Evolutionary conservation across 176 grass and related monocot genomes (phyloP).

Genomic region (Themeda triandra): DNA sequence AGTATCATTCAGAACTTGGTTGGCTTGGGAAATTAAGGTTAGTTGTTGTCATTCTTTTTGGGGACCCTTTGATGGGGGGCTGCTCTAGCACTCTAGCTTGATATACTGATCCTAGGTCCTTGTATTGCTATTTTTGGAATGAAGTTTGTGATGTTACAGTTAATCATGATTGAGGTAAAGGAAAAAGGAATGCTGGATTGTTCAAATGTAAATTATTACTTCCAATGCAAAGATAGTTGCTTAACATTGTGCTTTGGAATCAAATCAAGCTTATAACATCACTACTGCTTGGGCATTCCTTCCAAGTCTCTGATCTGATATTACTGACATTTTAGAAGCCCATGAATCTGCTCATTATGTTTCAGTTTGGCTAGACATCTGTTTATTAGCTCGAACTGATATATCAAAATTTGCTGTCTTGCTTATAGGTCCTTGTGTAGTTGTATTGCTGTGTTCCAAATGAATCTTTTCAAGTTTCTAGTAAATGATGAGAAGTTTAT

Average conservation of each 20-base stretch:
- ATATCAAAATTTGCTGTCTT: neutral
- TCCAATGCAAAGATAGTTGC: neutral
- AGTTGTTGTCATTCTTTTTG: slow-evolving; percentile 18
- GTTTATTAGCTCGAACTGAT: neutral
- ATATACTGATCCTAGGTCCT: slow-evolving; percentile 38
- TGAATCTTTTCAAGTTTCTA: neutral
- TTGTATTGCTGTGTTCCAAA: neutral
- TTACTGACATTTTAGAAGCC: neutral
- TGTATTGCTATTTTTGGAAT: slow-evolving; percentile 22
- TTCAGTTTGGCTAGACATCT: neutral
- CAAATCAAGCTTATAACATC: neutral
- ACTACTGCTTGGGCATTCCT: neutral
- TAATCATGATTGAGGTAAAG: neutral
- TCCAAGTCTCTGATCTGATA: neutral
- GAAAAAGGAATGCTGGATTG: neutral
- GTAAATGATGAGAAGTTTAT: neutral
- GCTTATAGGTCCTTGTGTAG: neutral
- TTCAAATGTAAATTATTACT: slow-evolving; percentile 8
- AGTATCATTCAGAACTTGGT: neutral
- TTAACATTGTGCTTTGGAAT: neutral
- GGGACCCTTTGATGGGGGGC: slow-evolving; percentile 18
- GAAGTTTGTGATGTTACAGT: neutral
- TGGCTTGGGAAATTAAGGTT: slow-evolving; percentile 16
- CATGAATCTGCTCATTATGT: neutral
- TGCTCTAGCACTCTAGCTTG: slow-evolving; percentile 35